A percentile compares a stretch with the other conserved stretches of the same genome.
phyloP scores from a whole-genome alignment of 176 grass and related monocot species.

The Oropetium thomaeum region DNA sequence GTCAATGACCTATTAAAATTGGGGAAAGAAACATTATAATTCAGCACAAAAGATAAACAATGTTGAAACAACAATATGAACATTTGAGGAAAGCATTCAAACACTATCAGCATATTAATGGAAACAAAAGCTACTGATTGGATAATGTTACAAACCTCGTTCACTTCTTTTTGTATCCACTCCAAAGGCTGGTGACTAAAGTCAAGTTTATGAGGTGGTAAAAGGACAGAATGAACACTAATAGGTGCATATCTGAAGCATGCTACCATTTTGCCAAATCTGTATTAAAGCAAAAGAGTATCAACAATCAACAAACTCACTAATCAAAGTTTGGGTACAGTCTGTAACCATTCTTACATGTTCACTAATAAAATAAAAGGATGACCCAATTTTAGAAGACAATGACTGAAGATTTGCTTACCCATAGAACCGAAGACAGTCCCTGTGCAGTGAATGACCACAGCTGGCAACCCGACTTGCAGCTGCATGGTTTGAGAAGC shows the following conservation, averaged over 20 bases:
- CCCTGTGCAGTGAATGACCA: constrained; percentile 93
- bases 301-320: constrained; percentile 26
- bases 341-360: constrained; percentile 19
- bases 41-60: constrained; percentile 16
- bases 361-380: constrained; percentile 17
- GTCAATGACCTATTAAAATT: constrained; percentile 61
- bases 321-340: constrained; percentile 10
- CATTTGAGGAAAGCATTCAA: background rate
- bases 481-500: constrained; percentile 93
- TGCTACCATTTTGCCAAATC: constrained; percentile 85
- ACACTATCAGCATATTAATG: constrained; percentile 20
- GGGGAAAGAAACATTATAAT: constrained; percentile 26
- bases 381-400: constrained; percentile 7
- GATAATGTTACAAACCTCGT: constrained; percentile 56
- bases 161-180: constrained; percentile 82
- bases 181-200: constrained; percentile 78
- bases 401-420: constrained; percentile 33
- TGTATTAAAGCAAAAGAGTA: constrained; percentile 40
- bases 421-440: constrained; percentile 97
- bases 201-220: constrained; percentile 89
- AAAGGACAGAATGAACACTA: constrained; percentile 77
- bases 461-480: constrained; percentile 92
- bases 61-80: constrained; percentile 16
- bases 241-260: constrained; percentile 86
- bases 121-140: constrained; percentile 40